These are phyloP conservation scores for Ceriops decandra DNA, from an alignment of 345 rosid genomes.

Conservation along the genomic window DNA sequence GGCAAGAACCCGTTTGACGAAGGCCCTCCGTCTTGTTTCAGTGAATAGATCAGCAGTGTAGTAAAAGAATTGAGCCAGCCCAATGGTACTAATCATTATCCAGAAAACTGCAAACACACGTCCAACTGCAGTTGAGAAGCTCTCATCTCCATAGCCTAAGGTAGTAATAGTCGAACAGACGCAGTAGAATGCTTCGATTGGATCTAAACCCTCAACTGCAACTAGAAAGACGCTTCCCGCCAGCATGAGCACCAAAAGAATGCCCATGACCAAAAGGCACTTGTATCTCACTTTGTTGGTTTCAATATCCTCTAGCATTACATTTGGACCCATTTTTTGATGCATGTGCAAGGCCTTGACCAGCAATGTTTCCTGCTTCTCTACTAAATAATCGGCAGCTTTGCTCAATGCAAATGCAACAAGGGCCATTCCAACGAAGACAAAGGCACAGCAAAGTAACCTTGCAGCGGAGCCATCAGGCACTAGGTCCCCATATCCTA, in stretches of 20 bases:
- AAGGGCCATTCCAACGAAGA: constrained; percentile 74
- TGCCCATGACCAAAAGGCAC: constrained; percentile 35
- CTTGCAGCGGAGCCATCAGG: constrained; percentile 51
- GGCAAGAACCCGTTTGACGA: constrained; percentile 69
- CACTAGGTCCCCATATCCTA: constrained; percentile 94
- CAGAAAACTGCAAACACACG: constrained; percentile 69
- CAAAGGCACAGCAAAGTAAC: constrained; percentile 71
- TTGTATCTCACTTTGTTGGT: constrained; percentile 50
- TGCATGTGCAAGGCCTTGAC: constrained; percentile 51
- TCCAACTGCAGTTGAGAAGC: constrained; percentile 54
- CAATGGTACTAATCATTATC: constrained; percentile 58
- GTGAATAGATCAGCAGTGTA: constrained; percentile 63
- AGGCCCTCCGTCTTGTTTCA: constrained; percentile 51
- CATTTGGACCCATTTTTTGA: constrained; percentile 37
- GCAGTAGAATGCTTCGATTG: constrained; percentile 67
- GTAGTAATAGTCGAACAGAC: constrained; percentile 83
- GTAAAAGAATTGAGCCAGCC: constrained; percentile 65
- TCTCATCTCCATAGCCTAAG: constrained; percentile 78
- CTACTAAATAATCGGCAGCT: constrained; percentile 79
- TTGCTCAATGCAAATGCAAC: constrained; percentile 54
- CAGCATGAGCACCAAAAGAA: constrained; percentile 42
- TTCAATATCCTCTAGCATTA: constrained; percentile 53
- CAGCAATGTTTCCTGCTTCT: constrained; percentile 78
- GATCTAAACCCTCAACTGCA: constrained; percentile 39
- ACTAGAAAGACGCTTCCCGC: constrained; percentile 46